A percentile compares a stretch with the other conserved stretches of the same genome.
phyloP scores from a whole-genome alignment of 805 yeast species.

The Trichomonascus vanleenenianus region DNA sequence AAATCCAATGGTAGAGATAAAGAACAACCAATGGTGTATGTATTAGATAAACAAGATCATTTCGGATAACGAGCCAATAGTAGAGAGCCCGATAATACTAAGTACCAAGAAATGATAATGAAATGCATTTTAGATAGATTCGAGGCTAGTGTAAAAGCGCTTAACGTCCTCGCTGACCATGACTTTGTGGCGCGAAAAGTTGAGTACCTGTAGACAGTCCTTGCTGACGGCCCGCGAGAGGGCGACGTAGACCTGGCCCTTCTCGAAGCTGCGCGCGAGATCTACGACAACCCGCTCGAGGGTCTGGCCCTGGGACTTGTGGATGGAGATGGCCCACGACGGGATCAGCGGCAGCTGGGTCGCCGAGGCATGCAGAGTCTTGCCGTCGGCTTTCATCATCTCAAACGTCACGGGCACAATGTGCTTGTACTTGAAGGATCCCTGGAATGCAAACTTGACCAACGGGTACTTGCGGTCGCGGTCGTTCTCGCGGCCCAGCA shows the following conservation, averaged over 20 bases:
- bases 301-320: slow-evolving; percentile 94
- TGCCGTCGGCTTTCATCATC: too few relatives aligned
- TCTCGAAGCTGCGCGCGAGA: slow-evolving; percentile 67
- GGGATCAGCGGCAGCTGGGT: slow-evolving; percentile 54
- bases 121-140: too few relatives aligned
- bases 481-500: neutral
- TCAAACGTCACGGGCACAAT: too few relatives aligned
- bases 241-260: slow-evolving; percentile 96
- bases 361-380: too few relatives aligned
- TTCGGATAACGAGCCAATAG: too few relatives aligned
- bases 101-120: too few relatives aligned
- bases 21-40: too few relatives aligned
- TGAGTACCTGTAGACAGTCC: slow-evolving; percentile 71
- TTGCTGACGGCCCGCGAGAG: slow-evolving; percentile 81
- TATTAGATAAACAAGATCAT: too few relatives aligned
- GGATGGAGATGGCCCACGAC: slow-evolving; percentile 97
- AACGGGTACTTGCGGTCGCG: neutral
- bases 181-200: slow-evolving; percentile 62
- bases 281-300: slow-evolving; percentile 71
- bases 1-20: too few relatives aligned
- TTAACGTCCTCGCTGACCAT: slow-evolving; percentile 63
- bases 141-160: slow-evolving; percentile 34
- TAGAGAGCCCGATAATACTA: too few relatives aligned
- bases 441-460: neutral
- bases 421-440: too few relatives aligned